Evolutionary conservation across 441 rosid species (phyloP).

Genomic region (Pelargonium australe): DNA sequence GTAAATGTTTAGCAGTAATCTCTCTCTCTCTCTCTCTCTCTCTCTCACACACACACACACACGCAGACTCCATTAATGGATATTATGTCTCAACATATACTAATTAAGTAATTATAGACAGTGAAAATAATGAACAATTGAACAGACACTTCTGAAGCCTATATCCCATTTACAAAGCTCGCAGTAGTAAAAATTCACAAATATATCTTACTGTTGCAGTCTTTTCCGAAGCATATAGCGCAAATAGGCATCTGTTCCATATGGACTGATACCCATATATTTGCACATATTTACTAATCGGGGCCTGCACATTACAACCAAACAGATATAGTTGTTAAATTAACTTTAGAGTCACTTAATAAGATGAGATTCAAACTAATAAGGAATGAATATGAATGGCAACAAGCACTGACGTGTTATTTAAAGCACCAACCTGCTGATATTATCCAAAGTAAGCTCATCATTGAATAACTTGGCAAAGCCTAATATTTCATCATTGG

Average conservation of each 20-base stretch:
- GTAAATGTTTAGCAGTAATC: not conserved
- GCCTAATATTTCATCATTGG: conserved; percentile 71
- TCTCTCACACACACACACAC: too few species aligned
- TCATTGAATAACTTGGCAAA: conserved; percentile 72
- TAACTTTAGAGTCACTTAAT: conserved; percentile 9
- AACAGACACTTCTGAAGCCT: too few species aligned
- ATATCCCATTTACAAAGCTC: too few species aligned
- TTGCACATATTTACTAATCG: conserved; percentile 75
- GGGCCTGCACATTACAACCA: conserved; percentile 44
- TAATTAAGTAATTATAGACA: too few species aligned
- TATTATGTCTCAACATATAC: too few species aligned
- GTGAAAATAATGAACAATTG: too few species aligned
- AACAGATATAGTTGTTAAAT: conserved; percentile 19
- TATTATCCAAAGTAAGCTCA: conserved; percentile 68
- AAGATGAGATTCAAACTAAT: conserved; percentile 12
- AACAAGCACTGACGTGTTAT: not conserved
- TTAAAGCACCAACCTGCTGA: conserved; percentile 48
- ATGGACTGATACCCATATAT: conserved; percentile 74
- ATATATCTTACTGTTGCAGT: conserved; percentile 46
- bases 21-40: not conserved
- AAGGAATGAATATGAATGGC: not conserved
- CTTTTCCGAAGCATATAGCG: conserved; percentile 70
- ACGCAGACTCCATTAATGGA: too few species aligned
- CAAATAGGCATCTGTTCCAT: conserved; percentile 69
- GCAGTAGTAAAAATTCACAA: not conserved